Conservation (phyloP, 441 rosid species). For the Iberis amara region DNA sequence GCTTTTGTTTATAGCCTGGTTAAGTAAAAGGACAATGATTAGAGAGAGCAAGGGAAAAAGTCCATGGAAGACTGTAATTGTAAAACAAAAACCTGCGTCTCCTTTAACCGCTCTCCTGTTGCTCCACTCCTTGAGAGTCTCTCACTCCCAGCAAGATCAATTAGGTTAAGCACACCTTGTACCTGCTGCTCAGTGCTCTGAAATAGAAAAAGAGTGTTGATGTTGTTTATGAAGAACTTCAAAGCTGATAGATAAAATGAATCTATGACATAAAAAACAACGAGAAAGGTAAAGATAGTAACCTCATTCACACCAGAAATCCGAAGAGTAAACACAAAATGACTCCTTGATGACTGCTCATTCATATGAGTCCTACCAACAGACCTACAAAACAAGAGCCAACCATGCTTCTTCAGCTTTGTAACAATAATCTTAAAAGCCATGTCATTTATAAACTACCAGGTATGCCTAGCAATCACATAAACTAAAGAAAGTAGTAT, state of each 20-base stretch:
- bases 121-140: conserved; percentile 85
- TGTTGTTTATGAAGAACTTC: background rate
- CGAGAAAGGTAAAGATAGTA: background rate
- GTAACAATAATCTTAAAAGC: no score
- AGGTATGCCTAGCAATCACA: background rate
- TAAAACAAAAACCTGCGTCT: conserved; percentile 64
- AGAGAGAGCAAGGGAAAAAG: background rate
- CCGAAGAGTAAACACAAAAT: conserved; percentile 86
- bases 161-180: conserved; percentile 83
- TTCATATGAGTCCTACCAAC: conserved; percentile 95
- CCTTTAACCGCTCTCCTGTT: conserved; percentile 86
- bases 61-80: background rate
- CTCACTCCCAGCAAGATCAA: conserved; percentile 97
- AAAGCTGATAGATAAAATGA: background rate
- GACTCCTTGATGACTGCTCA: conserved; percentile 96
- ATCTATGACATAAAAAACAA: background rate
- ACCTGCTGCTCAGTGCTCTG: conserved; percentile 93
- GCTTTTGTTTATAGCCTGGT: conserved; percentile 91
- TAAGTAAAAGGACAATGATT: background rate
- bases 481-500: conserved; percentile 8
- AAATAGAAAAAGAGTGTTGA: conserved; percentile 15
- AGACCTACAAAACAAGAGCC: conserved; percentile 45
- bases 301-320: conserved; percentile 93
- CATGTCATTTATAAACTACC: background rate
- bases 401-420: conserved; percentile 6